Evolutionary conservation across 768 basidiomycete species (phyloP), one percentile per base, ranked within the genome.

Genomic region (Mycena epipterygia): DNA sequence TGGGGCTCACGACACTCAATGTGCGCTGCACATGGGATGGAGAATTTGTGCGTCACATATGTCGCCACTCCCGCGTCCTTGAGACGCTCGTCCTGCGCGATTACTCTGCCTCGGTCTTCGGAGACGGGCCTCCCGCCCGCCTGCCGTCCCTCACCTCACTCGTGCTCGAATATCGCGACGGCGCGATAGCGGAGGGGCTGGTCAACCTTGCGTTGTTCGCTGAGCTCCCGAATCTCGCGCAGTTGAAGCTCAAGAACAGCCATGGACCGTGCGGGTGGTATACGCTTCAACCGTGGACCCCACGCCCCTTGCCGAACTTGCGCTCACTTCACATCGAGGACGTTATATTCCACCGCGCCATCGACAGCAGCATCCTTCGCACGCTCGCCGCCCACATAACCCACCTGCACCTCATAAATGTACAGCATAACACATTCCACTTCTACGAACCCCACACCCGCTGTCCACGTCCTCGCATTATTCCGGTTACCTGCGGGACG

Each of bases 1-100:
- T 39, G 13, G 46, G 16, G 5, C 56, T 67, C 1, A 67, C 65
- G 27, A 59, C 56, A 9, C 48, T 67, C 5, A 48, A 67, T 37
- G 46, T 67, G 12, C 65, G 55, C 1, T 67, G 65, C 35, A 51
- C 56, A 1, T 67, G 48, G 44, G 57, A 59, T 17, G 65, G 65
- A 16, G 57, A 21, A 8, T 39, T 39, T 17, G 4, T 67, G 13
- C 56, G 44, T 5, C 27, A 41, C 39, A 3, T 67, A 25, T 58
- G 55, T 32, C 17, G 6, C 25, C 44, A 57, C 29, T 37, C 65
- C 11, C 56, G 13, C 19, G 56, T 32, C 21, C 65, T 67, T 8
- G 29, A 51, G 6, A 32, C 44, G 21, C 65, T 67, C 33, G 48
- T 59, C 3, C 56, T 67, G 27, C 65, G 65, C 17, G 48, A 59